These are phyloP conservation scores for Darksidea phi DNA, from an alignment of 495 filamentous ascomycete species.

Conservation along the genomic window DNA sequence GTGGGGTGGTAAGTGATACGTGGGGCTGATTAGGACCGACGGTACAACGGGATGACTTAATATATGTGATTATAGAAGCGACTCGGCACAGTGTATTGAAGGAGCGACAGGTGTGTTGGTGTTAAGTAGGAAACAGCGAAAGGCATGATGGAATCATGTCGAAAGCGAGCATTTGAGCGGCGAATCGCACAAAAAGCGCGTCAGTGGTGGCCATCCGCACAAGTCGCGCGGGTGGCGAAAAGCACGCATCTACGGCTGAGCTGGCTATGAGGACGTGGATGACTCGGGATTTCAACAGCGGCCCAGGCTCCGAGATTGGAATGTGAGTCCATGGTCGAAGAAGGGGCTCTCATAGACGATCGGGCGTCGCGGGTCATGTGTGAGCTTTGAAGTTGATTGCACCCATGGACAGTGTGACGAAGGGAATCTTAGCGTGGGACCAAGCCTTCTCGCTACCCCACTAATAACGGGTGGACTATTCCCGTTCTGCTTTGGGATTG, in stretches of 20 bases:
- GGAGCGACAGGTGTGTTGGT: background rate
- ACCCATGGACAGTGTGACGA: too few species aligned
- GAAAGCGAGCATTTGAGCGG: background rate
- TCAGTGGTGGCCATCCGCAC: background rate
- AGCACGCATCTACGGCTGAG: background rate
- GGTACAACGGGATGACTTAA: slow-evolving; percentile 19
- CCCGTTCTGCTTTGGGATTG: background rate
- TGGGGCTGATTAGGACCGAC: slow-evolving; percentile 6
- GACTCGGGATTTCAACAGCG: background rate
- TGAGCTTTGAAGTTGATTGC: background rate
- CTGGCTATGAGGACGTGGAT: background rate
- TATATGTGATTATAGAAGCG: slow-evolving; percentile 13
- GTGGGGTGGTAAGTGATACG: slow-evolving; percentile 20
- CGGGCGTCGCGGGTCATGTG: background rate
- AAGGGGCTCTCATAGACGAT: background rate
- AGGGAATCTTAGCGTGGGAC: background rate
- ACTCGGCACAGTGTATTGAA: background rate
- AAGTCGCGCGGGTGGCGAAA: background rate
- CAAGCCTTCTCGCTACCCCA: slow-evolving; percentile 2
- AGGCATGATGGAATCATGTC: background rate
- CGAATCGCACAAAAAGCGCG: slow-evolving; percentile 18
- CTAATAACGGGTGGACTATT: background rate
- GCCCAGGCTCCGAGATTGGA: too few species aligned
- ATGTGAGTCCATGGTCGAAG: background rate
- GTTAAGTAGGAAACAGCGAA: background rate